These are phyloP conservation scores for Diutina scorzettiae DNA, from an alignment of 1,139 yeast species.

Conservation along the genomic window DNA sequence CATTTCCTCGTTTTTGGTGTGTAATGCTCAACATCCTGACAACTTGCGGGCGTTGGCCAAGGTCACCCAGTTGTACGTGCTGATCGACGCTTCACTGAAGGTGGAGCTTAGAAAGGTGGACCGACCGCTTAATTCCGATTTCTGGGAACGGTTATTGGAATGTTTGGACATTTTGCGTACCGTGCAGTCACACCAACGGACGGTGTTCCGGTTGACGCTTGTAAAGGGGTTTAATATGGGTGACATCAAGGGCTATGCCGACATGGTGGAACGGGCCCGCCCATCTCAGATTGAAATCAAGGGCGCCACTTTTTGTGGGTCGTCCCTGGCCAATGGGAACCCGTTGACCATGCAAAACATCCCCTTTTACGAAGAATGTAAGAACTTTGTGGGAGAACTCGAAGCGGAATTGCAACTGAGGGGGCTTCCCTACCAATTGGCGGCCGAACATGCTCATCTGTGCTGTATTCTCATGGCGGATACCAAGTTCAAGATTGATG, in stretches of 20 bases:
- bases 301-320: constrained; percentile 92
- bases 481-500: constrained; percentile 53
- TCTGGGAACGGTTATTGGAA: constrained; percentile 78
- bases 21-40: constrained; percentile 94
- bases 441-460: constrained; percentile 94
- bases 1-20: constrained; percentile 79
- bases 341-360: constrained; percentile 92
- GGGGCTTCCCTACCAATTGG: constrained; percentile 65
- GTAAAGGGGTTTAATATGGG: constrained; percentile 88
- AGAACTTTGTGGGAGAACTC: constrained; percentile 54
- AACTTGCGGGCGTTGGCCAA: constrained; percentile 54
- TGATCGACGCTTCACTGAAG: constrained; percentile 86
- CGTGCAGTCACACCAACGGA: constrained; percentile 67
- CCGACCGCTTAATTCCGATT: constrained; percentile 80
- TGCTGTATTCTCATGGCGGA: constrained; percentile 85
- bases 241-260: constrained; percentile 79
- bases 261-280: constrained; percentile 65
- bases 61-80: constrained; percentile 85
- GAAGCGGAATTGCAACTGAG: constrained; percentile 46
- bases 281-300: constrained; percentile 89
- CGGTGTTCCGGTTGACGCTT: constrained; percentile 81
- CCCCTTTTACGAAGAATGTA: constrained; percentile 89
- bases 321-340: constrained; percentile 68
- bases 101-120: constrained; percentile 72
- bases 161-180: constrained; percentile 75